Base-by-base conservation (phyloP, 2,329 filamentous ascomycete genomes). In the Dactylellina drechsleri region DNA sequence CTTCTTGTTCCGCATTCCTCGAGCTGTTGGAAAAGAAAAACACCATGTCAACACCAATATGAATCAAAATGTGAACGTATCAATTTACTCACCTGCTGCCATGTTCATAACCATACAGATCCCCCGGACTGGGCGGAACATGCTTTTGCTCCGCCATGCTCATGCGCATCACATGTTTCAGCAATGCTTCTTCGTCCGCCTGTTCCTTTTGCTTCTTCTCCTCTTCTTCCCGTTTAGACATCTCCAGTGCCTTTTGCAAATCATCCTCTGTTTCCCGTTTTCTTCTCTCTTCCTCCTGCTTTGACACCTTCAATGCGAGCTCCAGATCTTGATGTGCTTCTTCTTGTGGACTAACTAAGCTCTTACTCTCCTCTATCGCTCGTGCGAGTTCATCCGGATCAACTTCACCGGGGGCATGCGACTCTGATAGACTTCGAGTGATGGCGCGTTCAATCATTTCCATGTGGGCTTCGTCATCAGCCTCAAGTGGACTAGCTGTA, bases 121-220 rank as follows among this genome's bases (percentile, higher is more conserved):
- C 40, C 7, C 26, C 66, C 7, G 66, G 40, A 50, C 72, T 61
- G 23, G 65, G 47, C 47, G 84, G 43, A 15, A 18, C 43, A 47
- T 47, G 82, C 80, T 89, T 85, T 77, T 89, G 89, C 82, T 94
- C 91, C 0, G 87, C 85, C 49, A 92, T 80, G 80, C 90, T 92
- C 83, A 93, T 90, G 83, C 89, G 90, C 84, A 90, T 91, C 47
- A 92, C 86, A 81, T 92, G 92, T 79, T 92, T 90, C 80, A 93
- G 81, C 7, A 93, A 87, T 70, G 91, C 88, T 66, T 92, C 87
- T 80, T 93, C 90, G 79, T 93, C 91, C 0, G 85, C 87, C 79
- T 82, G 84, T 65, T 75, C 79, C 79, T 73, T 72, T 80, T 76
- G 70, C 64, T 83, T 81, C 43, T 80, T 82, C 56, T 81, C 80